Evolutionary conservation across 805 yeast species (phyloP).

Genomic region (Komagataella pseudopastoris): DNA sequence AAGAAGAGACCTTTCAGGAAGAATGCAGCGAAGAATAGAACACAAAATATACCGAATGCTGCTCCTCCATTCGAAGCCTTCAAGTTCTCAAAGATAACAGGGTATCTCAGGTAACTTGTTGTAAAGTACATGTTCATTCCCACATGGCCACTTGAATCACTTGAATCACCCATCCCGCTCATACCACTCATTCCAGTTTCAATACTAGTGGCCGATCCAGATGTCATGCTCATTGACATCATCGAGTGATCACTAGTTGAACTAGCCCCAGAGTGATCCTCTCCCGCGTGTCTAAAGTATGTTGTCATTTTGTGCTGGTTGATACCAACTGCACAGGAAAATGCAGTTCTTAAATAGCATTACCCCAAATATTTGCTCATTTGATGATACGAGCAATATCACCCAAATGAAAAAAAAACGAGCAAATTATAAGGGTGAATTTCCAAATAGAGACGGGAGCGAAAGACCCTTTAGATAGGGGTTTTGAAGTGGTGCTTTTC

Average conservation of each 20-base stretch:
- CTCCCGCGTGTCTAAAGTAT: background rate
- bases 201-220: background rate
- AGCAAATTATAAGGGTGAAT: background rate
- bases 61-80: constrained; percentile 39
- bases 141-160: constrained; percentile 11
- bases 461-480: background rate
- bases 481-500: background rate
- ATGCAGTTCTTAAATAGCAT: background rate
- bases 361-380: background rate
- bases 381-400: background rate
- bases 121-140: constrained; percentile 50
- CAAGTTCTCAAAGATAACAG: constrained; percentile 47
- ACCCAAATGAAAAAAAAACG: background rate
- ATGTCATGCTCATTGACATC: background rate
- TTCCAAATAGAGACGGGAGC: background rate
- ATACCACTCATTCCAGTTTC: constrained; percentile 3
- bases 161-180: constrained; percentile 15
- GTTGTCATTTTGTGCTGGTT: background rate
- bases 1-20: constrained; percentile 47
- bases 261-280: background rate
- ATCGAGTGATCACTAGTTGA: background rate
- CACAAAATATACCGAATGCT: constrained; percentile 63
- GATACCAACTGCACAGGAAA: background rate
- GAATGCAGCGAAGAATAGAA: constrained; percentile 46
- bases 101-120: constrained; percentile 33